A percentile compares a stretch with the other conserved stretches of the same genome.
Conservation (phyloP, 2,329 filamentous ascomycete species). For the Peltaster fructicola region DNA sequence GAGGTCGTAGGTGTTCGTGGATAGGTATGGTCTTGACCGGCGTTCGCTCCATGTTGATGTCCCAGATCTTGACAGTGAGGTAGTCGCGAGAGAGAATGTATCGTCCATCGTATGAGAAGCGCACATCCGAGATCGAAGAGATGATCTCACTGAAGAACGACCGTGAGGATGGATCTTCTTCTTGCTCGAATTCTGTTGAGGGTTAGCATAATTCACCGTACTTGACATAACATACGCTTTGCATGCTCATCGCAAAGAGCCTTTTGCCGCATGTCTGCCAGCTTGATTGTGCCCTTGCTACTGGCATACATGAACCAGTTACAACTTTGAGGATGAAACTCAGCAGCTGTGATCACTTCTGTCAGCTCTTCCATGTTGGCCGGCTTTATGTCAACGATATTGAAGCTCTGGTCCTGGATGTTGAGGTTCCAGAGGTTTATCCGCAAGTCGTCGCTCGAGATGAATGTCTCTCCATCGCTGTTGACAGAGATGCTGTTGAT, state of each 20-base stretch:
- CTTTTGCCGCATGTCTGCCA: slow-evolving; percentile 95
- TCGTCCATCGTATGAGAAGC: slow-evolving; percentile 88
- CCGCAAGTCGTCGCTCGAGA: slow-evolving; percentile 91
- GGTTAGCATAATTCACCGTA: slow-evolving; percentile 9
- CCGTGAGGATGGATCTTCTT: slow-evolving; percentile 89
- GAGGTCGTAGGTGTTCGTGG: slow-evolving; percentile 85
- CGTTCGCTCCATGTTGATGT: slow-evolving; percentile 96
- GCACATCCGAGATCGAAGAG: slow-evolving; percentile 95
- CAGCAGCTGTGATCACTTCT: slow-evolving; percentile 93
- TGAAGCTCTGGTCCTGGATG: slow-evolving; percentile 99
- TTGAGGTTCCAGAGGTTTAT: slow-evolving; percentile 99
- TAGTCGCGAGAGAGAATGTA: slow-evolving; percentile 98
- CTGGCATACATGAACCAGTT: slow-evolving; percentile 99
- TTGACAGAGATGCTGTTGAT: slow-evolving; percentile 99
- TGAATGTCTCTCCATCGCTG: slow-evolving; percentile 97
- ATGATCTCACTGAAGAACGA: slow-evolving; percentile 99
- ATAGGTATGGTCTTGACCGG: slow-evolving; percentile 98
- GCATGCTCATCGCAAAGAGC: slow-evolving; percentile 90
- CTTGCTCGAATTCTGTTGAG: slow-evolving; percentile 79
- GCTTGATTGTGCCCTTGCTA: slow-evolving; percentile 96
- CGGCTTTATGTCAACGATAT: slow-evolving; percentile 99
- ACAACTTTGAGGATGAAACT: slow-evolving; percentile 92
- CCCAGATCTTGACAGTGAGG: slow-evolving; percentile 98
- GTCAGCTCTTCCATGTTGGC: slow-evolving; percentile 99
- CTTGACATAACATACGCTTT: slow-evolving; percentile 49